Conservation (phyloP, 1,284 basidiomycete species). For the Schizophyllum commune region DNA sequence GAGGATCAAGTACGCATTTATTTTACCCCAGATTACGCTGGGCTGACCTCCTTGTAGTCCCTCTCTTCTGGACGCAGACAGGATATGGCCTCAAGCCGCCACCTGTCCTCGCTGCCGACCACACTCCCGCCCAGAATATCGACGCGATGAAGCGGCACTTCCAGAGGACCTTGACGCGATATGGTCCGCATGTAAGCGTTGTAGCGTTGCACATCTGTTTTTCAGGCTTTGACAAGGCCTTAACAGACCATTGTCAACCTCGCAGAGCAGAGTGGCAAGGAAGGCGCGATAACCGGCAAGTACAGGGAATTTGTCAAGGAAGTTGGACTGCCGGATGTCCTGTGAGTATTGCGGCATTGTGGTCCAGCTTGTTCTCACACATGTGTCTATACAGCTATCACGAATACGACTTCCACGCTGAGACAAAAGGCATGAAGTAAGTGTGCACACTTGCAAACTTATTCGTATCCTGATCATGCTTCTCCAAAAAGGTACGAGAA, state of each 20-base stretch:
- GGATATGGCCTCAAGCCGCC: constrained; percentile 83
- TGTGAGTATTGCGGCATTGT: constrained; percentile 32
- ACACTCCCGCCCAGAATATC: constrained; percentile 67
- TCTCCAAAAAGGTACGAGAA: constrained; percentile 68
- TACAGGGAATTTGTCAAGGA: constrained; percentile 68
- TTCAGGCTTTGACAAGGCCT: constrained; percentile 2
- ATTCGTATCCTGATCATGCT: background rate
- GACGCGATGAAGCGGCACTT: constrained; percentile 75
- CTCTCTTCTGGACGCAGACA: constrained; percentile 85
- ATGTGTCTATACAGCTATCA: constrained; percentile 36
- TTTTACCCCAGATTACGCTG: constrained; percentile 1
- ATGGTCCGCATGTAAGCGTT: constrained; percentile 66
- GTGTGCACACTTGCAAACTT: constrained; percentile 14
- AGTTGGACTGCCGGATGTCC: constrained; percentile 54
- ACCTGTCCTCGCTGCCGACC: constrained; percentile 67
- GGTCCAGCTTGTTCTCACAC: background rate
- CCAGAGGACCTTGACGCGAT: constrained; percentile 53
- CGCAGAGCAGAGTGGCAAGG: constrained; percentile 87
- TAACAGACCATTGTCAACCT: constrained; percentile 77
- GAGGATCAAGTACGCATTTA: constrained; percentile 70
- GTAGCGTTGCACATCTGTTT: constrained; percentile 5
- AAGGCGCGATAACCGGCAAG: constrained; percentile 71
- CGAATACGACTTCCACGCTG: constrained; percentile 87
- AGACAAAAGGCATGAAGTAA: constrained; percentile 88
- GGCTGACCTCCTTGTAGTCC: constrained; percentile 43